A percentile compares a stretch with the other conserved stretches of the same genome.
phyloP scores from a whole-genome alignment of 805 yeast genomes.

The Pichia paraexigua region DNA sequence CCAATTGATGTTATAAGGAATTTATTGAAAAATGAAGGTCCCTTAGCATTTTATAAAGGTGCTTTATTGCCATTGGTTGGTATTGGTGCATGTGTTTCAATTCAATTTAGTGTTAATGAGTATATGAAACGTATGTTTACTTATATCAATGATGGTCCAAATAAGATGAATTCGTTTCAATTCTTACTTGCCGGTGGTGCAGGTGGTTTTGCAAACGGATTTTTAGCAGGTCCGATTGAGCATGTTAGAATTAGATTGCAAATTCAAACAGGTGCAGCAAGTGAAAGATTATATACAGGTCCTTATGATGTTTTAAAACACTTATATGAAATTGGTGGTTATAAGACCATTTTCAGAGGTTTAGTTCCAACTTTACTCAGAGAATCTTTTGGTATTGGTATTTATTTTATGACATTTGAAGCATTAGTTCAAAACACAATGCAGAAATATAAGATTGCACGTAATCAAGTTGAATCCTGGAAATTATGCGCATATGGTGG shows the following conservation, averaged over 20 bases:
- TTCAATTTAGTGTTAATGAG: constrained; percentile 93
- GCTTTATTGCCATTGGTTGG: constrained; percentile 90
- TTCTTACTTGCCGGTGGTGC: constrained; percentile 78
- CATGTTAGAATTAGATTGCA: constrained; percentile 91
- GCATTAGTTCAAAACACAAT: constrained; percentile 68
- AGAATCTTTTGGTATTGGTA: constrained; percentile 84
- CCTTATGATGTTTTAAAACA: constrained; percentile 66
- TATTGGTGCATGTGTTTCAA: constrained; percentile 96
- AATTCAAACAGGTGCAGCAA: constrained; percentile 57
- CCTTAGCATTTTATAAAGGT: constrained; percentile 83
- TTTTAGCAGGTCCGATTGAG: constrained; percentile 89
- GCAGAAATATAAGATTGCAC: constrained; percentile 34
- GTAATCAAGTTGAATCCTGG: constrained; percentile 83
- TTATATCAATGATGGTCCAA: constrained; percentile 34
- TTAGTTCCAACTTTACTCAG: constrained; percentile 73
- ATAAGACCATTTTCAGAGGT: constrained; percentile 59
- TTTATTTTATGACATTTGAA: constrained; percentile 85
- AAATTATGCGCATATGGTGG: constrained; percentile 85
- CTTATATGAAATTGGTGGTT: constrained; percentile 46
- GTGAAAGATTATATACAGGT: constrained; percentile 40
- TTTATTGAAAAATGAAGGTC: constrained; percentile 73
- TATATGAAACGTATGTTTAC: constrained; percentile 77
- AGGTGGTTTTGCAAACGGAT: constrained; percentile 89
- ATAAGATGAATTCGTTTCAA: constrained; percentile 47
- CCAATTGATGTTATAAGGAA: constrained; percentile 71